Conservation (phyloP, 148 eudicot species). For the Fallopia convolvulus region DNA sequence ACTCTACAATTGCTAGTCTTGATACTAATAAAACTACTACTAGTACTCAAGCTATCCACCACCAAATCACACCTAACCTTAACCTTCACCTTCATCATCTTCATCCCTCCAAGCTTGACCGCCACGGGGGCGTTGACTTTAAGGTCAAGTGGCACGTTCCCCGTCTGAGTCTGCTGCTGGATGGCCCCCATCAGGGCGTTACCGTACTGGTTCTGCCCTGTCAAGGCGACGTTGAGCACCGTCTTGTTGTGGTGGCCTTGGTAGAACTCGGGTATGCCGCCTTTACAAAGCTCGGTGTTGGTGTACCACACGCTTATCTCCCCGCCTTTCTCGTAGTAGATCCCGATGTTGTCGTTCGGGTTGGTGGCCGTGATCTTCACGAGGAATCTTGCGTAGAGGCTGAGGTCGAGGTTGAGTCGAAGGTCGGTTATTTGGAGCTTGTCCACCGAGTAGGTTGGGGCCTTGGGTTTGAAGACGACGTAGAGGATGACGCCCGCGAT, state of each 20-base stretch:
- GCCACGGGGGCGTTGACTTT: slow-evolving; percentile 69
- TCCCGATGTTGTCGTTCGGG: slow-evolving; percentile 79
- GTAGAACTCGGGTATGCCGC: slow-evolving; percentile 59
- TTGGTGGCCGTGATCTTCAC: slow-evolving; percentile 64
- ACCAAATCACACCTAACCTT: slow-evolving; percentile 51
- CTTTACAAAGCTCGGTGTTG: slow-evolving; percentile 57
- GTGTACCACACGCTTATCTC: slow-evolving; percentile 68
- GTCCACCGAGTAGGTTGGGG: slow-evolving; percentile 73
- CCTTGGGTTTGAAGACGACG: slow-evolving; percentile 59
- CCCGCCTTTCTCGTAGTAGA: slow-evolving; percentile 71
- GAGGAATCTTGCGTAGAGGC: slow-evolving; percentile 69
- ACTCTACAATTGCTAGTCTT: slow-evolving; percentile 66
- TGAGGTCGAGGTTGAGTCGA: slow-evolving; percentile 57
- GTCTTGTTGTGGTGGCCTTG: slow-evolving; percentile 65
- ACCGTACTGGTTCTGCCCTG: slow-evolving; percentile 71
- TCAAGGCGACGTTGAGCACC: slow-evolving; percentile 33
- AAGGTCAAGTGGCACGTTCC: slow-evolving; percentile 62
- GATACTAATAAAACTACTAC: slow-evolving; percentile 49
- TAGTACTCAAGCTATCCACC: slow-evolving; percentile 57
- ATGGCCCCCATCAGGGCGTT: slow-evolving; percentile 51
- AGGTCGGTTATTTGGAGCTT: slow-evolving; percentile 54
- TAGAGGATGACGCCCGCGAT: slow-evolving; percentile 39
- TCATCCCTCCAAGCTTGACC: slow-evolving; percentile 47
- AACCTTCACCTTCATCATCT: slow-evolving; percentile 58
- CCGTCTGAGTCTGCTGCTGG: slow-evolving; percentile 68